Conservation (phyloP, 768 basidiomycete genomes). For the Porpolomopsis calyptriformis region DNA sequence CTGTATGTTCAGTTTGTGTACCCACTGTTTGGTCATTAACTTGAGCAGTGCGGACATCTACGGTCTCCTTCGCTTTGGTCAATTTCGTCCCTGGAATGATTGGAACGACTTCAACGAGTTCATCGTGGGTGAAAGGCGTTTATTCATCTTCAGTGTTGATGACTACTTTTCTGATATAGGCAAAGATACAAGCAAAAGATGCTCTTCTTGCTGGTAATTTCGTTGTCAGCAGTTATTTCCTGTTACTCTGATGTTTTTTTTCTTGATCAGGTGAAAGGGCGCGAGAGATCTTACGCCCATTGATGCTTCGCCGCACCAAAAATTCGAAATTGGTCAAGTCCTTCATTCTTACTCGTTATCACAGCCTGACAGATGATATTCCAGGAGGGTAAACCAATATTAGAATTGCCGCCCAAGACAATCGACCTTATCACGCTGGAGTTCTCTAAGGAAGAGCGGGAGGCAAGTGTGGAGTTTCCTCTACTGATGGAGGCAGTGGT, state of each 20-base stretch:
- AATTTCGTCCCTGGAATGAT: conserved; percentile 61
- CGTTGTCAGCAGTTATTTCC: not conserved
- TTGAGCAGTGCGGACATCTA: conserved; percentile 52
- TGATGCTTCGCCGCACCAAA: conserved; percentile 68
- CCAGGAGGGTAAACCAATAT: conserved; percentile 54
- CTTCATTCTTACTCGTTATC: not conserved
- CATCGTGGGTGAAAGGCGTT: conserved; percentile 29
- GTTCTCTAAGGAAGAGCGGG: conserved; percentile 57
- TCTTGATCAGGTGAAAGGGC: conserved; percentile 41
- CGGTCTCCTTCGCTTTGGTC: conserved; percentile 58
- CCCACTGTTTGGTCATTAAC: not conserved
- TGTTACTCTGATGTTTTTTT: not conserved
- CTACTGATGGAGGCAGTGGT: not conserved
- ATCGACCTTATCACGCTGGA: conserved; percentile 49
- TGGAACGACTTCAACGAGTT: conserved; percentile 56
- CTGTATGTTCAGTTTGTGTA: conserved; percentile 28
- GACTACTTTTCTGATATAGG: conserved; percentile 21
- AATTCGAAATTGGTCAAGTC: conserved; percentile 30
- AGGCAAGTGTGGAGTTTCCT: conserved; percentile 27
- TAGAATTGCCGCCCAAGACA: conserved; percentile 51
- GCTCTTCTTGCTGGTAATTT: conserved; percentile 49
- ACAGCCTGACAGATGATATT: not conserved
- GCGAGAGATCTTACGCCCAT: conserved; percentile 54
- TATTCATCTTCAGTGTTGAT: not conserved
- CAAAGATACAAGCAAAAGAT: conserved; percentile 41